Base-by-base conservation (phyloP, 441 rosid species). In the Erodium texanum region DNA sequence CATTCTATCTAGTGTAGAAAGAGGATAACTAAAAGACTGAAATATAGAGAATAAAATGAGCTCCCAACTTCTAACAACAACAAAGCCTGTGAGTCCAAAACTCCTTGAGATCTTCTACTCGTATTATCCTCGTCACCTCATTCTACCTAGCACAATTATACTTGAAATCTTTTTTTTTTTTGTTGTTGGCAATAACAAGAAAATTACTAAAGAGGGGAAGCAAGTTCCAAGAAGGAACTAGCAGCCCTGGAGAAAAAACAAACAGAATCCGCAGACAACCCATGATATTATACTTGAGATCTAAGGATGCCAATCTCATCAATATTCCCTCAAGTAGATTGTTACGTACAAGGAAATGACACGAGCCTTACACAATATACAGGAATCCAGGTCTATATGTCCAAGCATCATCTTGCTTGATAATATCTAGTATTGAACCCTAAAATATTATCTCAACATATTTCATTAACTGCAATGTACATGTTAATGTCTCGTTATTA, bases 261-360 rank as follows among this genome's bases (percentile, higher is more conserved):
- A 34, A 34, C 41, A 34, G 41, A 34, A 34, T 34, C 41, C 41
- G 7, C 10, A 34, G 41, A 34, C 41, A 34, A 34, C 41, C 41
- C 41, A 34, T 34, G 41, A 34, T 34, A 34, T 34, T 34, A 34
- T 34, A 34, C 10, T 19, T 18, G 7, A 18, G 24, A 56, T 56
- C 27, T 56, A 19, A 59, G 18, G n/a, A 59, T 59, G 63, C 63
- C 29, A 22, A 20, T 59, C 63, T 59, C 63, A 59, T 59, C 63
- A 22, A 59, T 23, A 22, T 59, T 14, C 29, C 63, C 29, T 59
- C 63, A 22, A 59, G 63, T 52, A 52, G 59, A 52, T 59, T 23
- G 63, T 59, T 59, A 23, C 27, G 12, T 22, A 7, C 63, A 22
- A 59, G 15, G 29, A 59, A 59, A 12, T 22, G 63, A 59, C 29